Percentiles rank a stretch among this genome's conserved stretches.
Evolutionary conservation across 495 filamentous ascomycete species (phyloP).

Genomic region (Daldinia caldariorum): DNA sequence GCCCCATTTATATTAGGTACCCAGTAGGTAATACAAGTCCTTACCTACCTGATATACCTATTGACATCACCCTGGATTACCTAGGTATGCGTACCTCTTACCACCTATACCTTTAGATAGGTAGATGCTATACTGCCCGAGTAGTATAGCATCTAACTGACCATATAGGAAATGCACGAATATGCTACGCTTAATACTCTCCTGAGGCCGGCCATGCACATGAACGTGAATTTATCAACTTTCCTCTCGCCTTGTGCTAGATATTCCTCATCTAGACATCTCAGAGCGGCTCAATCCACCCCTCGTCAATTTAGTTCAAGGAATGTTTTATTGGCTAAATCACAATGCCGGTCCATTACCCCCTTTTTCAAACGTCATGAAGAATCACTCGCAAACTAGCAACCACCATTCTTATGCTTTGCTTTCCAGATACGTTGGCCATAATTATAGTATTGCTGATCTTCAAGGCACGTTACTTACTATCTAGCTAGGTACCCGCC

Average conservation of each 20-base stretch:
- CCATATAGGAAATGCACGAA: too few species aligned
- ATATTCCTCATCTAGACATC: slow-evolving; percentile 43
- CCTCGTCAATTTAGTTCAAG: slow-evolving; percentile 30
- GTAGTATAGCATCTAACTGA: not conserved
- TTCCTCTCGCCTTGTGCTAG: slow-evolving; percentile 37
- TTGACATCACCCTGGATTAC: not conserved
- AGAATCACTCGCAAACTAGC: slow-evolving; percentile 18
- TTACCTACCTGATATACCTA: not conserved
- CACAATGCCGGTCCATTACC: slow-evolving; percentile 24
- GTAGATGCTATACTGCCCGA: not conserved
- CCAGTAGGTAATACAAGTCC: not conserved
- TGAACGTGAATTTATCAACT: slow-evolving; percentile 25
- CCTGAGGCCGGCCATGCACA: slow-evolving; percentile 25
- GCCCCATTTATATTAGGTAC: too few species aligned
- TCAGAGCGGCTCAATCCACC: slow-evolving; percentile 38
- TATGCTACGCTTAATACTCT: not conserved
- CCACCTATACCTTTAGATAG: not conserved
- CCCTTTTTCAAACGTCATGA: slow-evolving; percentile 26
- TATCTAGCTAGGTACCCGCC: slow-evolving; percentile 5
- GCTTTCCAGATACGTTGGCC: not conserved
- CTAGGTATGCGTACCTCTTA: not conserved
- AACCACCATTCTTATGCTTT: slow-evolving; percentile 12
- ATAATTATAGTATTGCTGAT: slow-evolving; percentile 4
- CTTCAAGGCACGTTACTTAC: slow-evolving; percentile 8
- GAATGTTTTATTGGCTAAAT: slow-evolving; percentile 37